Conservation (phyloP, 768 basidiomycete species). For the Rhodotorula babjevae region DNA sequence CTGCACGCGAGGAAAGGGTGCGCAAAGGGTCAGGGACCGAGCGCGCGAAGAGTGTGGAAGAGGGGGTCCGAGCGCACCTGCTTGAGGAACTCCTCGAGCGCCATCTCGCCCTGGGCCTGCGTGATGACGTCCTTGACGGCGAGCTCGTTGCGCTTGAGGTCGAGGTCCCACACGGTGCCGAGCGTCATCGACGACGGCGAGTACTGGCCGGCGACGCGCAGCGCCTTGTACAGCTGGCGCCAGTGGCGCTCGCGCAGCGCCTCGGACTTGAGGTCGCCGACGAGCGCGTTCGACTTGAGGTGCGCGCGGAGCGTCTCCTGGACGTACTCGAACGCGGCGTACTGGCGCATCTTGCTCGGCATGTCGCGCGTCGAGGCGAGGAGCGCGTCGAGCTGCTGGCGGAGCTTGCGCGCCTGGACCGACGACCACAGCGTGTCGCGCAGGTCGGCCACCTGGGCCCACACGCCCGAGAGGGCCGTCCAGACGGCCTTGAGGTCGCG, state of each 20-base stretch:
- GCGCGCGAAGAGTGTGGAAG: background rate
- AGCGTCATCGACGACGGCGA: constrained; percentile 84
- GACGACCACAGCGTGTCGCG: constrained; percentile 84
- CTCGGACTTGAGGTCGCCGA: constrained; percentile 94
- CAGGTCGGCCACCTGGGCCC: constrained; percentile 85
- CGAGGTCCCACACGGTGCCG: constrained; percentile 93
- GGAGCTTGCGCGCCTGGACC: constrained; percentile 83
- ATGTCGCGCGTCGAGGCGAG: constrained; percentile 93
- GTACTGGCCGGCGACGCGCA: constrained; percentile 69
- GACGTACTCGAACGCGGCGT: constrained; percentile 96
- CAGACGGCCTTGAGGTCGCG: constrained; percentile 96
- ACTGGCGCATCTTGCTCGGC: constrained; percentile 98
- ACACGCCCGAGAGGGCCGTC: constrained; percentile 96
- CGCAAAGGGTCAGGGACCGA: background rate
- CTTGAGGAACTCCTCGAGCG: constrained; percentile 47
- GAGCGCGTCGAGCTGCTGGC: constrained; percentile 87
- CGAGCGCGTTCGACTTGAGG: constrained; percentile 79
- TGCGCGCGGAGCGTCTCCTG: constrained; percentile 81
- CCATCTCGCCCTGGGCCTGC: constrained; percentile 90
- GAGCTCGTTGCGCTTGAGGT: constrained; percentile 85
- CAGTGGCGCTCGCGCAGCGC: constrained; percentile 96
- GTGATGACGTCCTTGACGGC: constrained; percentile 90
- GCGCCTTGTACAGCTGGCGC: constrained; percentile 89
- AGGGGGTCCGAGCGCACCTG: constrained; percentile 50
- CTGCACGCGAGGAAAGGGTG: constrained; percentile 55